Conservation (phyloP, 2,329 filamentous ascomycete species). For the Colletotrichum liriopes region DNA sequence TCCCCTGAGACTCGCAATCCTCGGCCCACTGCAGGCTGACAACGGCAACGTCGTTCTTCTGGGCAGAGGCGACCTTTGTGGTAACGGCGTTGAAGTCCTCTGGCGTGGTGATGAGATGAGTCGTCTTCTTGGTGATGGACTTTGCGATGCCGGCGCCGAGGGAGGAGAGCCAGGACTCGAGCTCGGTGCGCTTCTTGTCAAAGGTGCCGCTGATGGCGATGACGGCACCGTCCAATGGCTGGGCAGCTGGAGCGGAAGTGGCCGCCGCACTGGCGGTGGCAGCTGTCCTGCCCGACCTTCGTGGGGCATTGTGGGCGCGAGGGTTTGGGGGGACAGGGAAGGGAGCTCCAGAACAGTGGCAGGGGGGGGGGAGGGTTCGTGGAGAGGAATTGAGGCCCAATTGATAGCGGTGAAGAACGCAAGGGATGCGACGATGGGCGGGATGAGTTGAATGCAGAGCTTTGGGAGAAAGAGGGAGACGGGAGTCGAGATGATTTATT, state of each 20-base stretch:
- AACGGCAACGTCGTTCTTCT: slow-evolving; percentile 65
- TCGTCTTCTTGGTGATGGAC: slow-evolving; percentile 65
- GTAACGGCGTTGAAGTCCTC: slow-evolving; percentile 66
- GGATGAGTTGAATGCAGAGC: not conserved
- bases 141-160: slow-evolving; percentile 66
- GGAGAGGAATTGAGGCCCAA: not conserved
- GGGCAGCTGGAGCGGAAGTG: slow-evolving; percentile 24
- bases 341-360: not conserved
- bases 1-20: slow-evolving; percentile 63
- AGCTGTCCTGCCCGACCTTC: slow-evolving; percentile 36
- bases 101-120: slow-evolving; percentile 71
- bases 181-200: slow-evolving; percentile 63
- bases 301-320: slow-evolving; percentile 38
- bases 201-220: slow-evolving; percentile 76
- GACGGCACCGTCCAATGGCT: slow-evolving; percentile 62
- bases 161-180: slow-evolving; percentile 62
- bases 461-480: not conserved
- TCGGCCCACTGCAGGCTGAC: slow-evolving; percentile 75
- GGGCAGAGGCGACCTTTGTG: slow-evolving; percentile 67
- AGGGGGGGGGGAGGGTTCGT: not conserved
- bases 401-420: not conserved
- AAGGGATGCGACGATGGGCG: not conserved
- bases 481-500: slow-evolving; percentile 6
- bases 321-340: not conserved
- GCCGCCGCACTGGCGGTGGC: slow-evolving; percentile 12